Base-by-base conservation (phyloP, 140 eudicot genomes). In the Oenanthe javanica region DNA sequence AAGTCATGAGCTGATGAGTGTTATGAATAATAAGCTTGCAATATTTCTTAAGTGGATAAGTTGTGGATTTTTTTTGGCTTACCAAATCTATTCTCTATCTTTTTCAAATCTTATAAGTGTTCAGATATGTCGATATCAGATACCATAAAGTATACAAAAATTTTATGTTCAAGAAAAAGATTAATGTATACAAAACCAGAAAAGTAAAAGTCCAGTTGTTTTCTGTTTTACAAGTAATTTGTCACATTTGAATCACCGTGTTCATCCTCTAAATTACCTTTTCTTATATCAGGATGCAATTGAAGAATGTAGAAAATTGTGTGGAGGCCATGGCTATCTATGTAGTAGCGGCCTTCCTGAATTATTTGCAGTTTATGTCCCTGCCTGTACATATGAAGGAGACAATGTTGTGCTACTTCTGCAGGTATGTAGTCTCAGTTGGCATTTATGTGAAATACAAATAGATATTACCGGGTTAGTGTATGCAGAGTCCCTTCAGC, bases 371-470 rank as follows among this genome's bases (percentile, higher is more conserved):
- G 99, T 94, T 75, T 94, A 94, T 86, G 95, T 90, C 79, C 99
- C 99, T 85, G 96, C 99, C 71, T 94, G 99, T 90, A 94, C 99
- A 18, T 94, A 94, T 79, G 99, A 94, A 89, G 99, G 99, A 83
- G 99, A 94, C 88, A 94, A 94, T 79, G 79, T 81, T 78, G 99
- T 94, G 79, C 88, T 94, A 70, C 87, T 87, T 81, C 90, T 94
- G 83, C 99, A 94, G 97, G 99, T 94, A 83, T 63, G 75, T 78
- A 63, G 63, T 59, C 15, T 46, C 27, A 46, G 51, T 75, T 27
- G 10, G 16, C 54, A 21, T 69, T 55, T 45, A 71, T 40, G 27
- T 72, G 76, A 43, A 6, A 72, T 72, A 38, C 51, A 16, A 72
- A 72, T 40, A 42, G 75, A 70, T 38, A 70, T 36, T 45, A 40